Conservation (phyloP, 805 yeast species). For the Hanseniaspora clermontiae region DNA sequence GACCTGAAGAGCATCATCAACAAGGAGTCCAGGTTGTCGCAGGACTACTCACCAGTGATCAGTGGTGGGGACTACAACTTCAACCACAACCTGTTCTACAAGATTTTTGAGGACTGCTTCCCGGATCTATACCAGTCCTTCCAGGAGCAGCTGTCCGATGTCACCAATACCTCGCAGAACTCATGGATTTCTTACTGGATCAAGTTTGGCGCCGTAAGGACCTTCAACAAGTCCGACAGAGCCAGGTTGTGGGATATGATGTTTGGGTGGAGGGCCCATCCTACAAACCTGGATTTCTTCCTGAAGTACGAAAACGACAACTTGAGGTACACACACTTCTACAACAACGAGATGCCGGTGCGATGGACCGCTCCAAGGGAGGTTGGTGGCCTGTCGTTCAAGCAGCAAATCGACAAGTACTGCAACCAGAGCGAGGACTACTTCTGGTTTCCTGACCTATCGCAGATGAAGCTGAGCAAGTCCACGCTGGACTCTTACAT, state of each 20-base stretch:
- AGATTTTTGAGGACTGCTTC: constrained; percentile 47
- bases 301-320: constrained; percentile 25
- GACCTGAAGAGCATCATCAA: constrained; percentile 31
- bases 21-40: constrained; percentile 14
- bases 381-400: constrained; percentile 4
- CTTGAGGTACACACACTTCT: constrained; percentile 23
- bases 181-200: constrained; percentile 96
- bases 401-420: constrained; percentile 15
- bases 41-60: constrained; percentile 24
- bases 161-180: constrained; percentile 38
- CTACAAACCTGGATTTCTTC: constrained; percentile 25
- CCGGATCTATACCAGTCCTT: constrained; percentile 70
- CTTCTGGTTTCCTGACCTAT: constrained; percentile 30
- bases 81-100: constrained; percentile 35
- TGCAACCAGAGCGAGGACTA: constrained; percentile 21
- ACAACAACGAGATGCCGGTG: constrained; percentile 15
- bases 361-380: not conserved
- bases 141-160: constrained; percentile 58
- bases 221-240: constrained; percentile 66
- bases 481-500: constrained; percentile 23
- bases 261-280: constrained; percentile 57
- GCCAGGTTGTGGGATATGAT: constrained; percentile 84
- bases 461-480: constrained; percentile 22
- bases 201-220: constrained; percentile 78
- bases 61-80: constrained; percentile 28